Conservation (phyloP, 768 basidiomycete species). For the Paxillus ammoniavirescens region DNA sequence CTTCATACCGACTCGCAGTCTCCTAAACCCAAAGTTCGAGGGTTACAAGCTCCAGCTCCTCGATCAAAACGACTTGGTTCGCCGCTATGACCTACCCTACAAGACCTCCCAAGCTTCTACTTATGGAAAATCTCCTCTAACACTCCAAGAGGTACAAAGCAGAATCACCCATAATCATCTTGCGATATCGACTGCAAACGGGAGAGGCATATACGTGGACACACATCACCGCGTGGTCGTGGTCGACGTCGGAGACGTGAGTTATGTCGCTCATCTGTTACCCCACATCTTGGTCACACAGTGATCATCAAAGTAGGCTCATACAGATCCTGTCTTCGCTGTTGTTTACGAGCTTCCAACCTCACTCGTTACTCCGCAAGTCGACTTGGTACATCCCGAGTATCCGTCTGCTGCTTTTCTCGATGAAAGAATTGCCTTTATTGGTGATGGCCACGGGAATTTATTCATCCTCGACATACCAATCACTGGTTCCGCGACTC, state of each 20-base stretch:
- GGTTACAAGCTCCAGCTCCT: conserved; percentile 74
- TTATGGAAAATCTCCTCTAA: conserved; percentile 59
- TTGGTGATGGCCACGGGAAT: conserved; percentile 70
- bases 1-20: conserved; percentile 47
- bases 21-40: conserved; percentile 83
- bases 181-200: conserved; percentile 42
- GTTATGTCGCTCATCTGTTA: conserved; percentile 21
- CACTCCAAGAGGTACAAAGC: conserved; percentile 81
- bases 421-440: conserved; percentile 45
- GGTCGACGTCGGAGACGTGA: conserved; percentile 58
- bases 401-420: conserved; percentile 73
- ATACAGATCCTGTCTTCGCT: conserved; percentile 49
- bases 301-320: conserved; percentile 44
- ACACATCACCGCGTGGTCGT: conserved; percentile 57
- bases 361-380: conserved; percentile 42
- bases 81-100: conserved; percentile 47
- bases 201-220: conserved; percentile 67
- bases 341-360: conserved; percentile 60
- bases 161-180: conserved; percentile 86
- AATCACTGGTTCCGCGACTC: conserved; percentile 36
- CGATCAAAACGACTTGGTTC: conserved; percentile 53
- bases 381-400: conserved; percentile 51
- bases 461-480: conserved; percentile 58
- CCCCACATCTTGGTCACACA: conserved; percentile 6
- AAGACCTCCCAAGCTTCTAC: conserved; percentile 50